Base-by-base conservation (phyloP, 495 filamentous ascomycete genomes). In the Sordaria brevicollis region DNA sequence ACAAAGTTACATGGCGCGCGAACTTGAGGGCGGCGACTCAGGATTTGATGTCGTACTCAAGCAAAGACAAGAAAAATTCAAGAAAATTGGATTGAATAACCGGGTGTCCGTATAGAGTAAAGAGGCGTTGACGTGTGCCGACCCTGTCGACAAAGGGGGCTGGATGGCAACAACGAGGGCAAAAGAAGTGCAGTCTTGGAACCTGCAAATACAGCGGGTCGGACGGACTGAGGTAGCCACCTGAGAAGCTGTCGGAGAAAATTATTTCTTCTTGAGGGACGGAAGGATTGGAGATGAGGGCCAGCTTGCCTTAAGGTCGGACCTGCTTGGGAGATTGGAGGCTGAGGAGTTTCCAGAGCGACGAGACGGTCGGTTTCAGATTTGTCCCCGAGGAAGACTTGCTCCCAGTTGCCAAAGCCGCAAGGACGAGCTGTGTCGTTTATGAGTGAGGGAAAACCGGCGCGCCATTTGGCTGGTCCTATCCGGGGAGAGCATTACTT, bases 401-500 rank as follows among this genome's bases (percentile, higher is more conserved):
- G 35, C 37, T 39, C 37, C 37, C 37, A 39, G 15, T 39, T 39
- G 37, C 13, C 37, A 39, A 39, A 39, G 37, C 15, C 37, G 5
- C n/a, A n/a, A n/a, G n/a, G n/a, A n/a, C n/a, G n/a, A n/a, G 65
- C 69, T 69, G 37, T 69, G 37, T 31, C 79, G 68, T 49, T 36
- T 29, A 70, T 81, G 77, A 8, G 79, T 76, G 11, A 87, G 86
- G 7, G 84, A 83, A 2, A 15, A 38, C 37, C 2, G 37, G 17
- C 15, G 38, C 38, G 5, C 38, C 5, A 17, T n/a, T 17, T 83
- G 78, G 31, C 86, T 76, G 35, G 83, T 66, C 13, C 88, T 88
- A 4, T 85, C 85, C 38, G 38, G 38, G 9, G 84, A 83, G 7
- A 90, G 74, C 68, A 90, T 83, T 0, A 89, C 83, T 38, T 89